phyloP scores from a whole-genome alignment of 495 filamentous ascomycete genomes.

The Jackrogersella multiformis region DNA sequence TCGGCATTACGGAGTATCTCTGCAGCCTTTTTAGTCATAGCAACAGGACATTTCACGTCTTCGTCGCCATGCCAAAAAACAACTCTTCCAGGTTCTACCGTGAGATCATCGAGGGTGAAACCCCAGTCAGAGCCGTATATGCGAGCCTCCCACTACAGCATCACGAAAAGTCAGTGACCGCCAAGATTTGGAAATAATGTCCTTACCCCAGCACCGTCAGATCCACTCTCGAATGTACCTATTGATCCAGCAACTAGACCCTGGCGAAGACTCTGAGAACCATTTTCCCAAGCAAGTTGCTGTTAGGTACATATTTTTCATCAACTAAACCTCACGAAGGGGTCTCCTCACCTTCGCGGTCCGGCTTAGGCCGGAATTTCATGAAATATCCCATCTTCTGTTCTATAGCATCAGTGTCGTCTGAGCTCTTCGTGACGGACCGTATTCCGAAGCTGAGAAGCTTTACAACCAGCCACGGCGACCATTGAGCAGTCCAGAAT shows the following conservation, averaged over 20 bases:
- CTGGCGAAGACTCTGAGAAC: not conserved
- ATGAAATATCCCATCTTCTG: not conserved
- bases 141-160: conserved; percentile 21
- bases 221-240: conserved; percentile 8
- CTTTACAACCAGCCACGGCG: conserved; percentile 14
- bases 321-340: not conserved
- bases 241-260: not conserved
- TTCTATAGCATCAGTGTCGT: not conserved
- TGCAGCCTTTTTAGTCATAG: conserved; percentile 31
- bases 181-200: not conserved
- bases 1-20: conserved; percentile 15
- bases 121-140: conserved; percentile 25
- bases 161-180: not conserved
- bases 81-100: conserved; percentile 4
- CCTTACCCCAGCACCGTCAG: conserved; percentile 18
- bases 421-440: not conserved
- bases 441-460: conserved; percentile 6
- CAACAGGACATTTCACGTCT: conserved; percentile 27
- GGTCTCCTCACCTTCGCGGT: conserved; percentile 5
- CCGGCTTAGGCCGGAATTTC: conserved; percentile 6
- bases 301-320: not conserved
- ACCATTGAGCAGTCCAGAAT: conserved; percentile 19
- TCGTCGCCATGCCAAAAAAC: conserved; percentile 23
- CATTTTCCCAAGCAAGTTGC: conserved; percentile 5
- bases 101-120: conserved; percentile 20